Conservation (phyloP, 192 early-diverging fungal genomes). For the Powellomyces hirtus region DNA sequence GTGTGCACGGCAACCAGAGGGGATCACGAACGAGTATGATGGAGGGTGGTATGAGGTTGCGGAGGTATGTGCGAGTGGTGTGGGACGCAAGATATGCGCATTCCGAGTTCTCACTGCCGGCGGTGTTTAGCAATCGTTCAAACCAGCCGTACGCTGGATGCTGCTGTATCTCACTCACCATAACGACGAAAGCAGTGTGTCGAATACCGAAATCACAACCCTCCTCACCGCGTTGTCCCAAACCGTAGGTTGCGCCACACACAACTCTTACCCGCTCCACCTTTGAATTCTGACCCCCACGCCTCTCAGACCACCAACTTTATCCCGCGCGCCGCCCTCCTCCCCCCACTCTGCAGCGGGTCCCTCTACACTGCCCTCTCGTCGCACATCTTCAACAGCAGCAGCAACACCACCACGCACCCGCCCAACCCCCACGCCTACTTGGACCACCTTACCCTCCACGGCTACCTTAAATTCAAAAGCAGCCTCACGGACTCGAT, state of each 20-base stretch:
- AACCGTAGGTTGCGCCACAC: background rate
- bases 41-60: conserved; percentile 30
- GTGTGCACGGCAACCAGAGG: too few relatives aligned
- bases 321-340: conserved; percentile 10
- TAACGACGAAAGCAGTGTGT: background rate
- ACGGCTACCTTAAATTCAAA: conserved; percentile 44
- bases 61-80: conserved; percentile 24
- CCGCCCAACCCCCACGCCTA: conserved; percentile 21
- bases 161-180: conserved; percentile 7
- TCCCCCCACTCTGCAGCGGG: conserved; percentile 22
- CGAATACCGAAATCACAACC: background rate
- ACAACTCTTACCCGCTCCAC: background rate
- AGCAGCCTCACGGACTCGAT: conserved; percentile 34
- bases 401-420: conserved; percentile 23
- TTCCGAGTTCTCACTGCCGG: background rate
- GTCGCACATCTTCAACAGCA: conserved; percentile 5
- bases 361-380: conserved; percentile 27
- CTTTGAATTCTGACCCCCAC: too few relatives aligned
- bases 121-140: conserved; percentile 27
- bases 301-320: background rate
- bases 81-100: too few relatives aligned
- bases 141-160: conserved; percentile 39
- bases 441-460: conserved; percentile 30
- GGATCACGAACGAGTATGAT: background rate
- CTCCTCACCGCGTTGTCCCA: conserved; percentile 6